Percentiles rank a stretch among this genome's conserved stretches.
phyloP scores from a whole-genome alignment of 1,139 yeast genomes.

The Protomyces pachydermus region DNA sequence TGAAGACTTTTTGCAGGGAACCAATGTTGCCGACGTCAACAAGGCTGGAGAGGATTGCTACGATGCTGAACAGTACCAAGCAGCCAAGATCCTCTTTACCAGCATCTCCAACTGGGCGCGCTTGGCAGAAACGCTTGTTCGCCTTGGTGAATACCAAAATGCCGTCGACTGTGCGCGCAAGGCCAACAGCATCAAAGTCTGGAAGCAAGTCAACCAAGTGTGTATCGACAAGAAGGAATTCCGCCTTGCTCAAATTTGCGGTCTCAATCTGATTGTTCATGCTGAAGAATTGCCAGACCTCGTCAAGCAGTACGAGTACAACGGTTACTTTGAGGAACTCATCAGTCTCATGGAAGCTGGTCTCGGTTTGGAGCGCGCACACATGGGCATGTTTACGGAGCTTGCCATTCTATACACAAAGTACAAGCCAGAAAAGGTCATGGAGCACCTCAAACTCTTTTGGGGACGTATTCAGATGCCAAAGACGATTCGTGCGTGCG shows the following conservation, averaged over 20 bases:
- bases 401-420: slow-evolving; percentile 85
- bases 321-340: slow-evolving; percentile 88
- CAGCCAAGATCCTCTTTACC: slow-evolving; percentile 82
- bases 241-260: slow-evolving; percentile 97
- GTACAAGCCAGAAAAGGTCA: slow-evolving; percentile 82
- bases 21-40: slow-evolving; percentile 91
- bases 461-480: slow-evolving; percentile 99
- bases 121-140: slow-evolving; percentile 90
- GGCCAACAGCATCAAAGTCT: slow-evolving; percentile 86
- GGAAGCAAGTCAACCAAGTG: slow-evolving; percentile 97
- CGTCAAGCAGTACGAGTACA: slow-evolving; percentile 77
- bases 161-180: slow-evolving; percentile 99
- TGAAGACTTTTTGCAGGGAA: slow-evolving; percentile 73
- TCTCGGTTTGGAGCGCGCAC: slow-evolving; percentile 94
- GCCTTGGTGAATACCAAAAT: slow-evolving; percentile 83
- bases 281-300: slow-evolving; percentile 95
- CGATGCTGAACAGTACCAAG: slow-evolving; percentile 77
- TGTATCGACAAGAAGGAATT: slow-evolving; percentile 94
- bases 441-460: slow-evolving; percentile 94
- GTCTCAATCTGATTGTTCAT: slow-evolving; percentile 90
- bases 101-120: slow-evolving; percentile 90
- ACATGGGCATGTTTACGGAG: slow-evolving; percentile 99
- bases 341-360: slow-evolving; percentile 93
- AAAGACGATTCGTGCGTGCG: slow-evolving; percentile 90
- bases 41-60: slow-evolving; percentile 86